These are phyloP conservation scores for Stagonosporopsis cucurbitacearum DNA, from an alignment of 2,329 filamentous ascomycete species.

Conservation along the genomic window DNA sequence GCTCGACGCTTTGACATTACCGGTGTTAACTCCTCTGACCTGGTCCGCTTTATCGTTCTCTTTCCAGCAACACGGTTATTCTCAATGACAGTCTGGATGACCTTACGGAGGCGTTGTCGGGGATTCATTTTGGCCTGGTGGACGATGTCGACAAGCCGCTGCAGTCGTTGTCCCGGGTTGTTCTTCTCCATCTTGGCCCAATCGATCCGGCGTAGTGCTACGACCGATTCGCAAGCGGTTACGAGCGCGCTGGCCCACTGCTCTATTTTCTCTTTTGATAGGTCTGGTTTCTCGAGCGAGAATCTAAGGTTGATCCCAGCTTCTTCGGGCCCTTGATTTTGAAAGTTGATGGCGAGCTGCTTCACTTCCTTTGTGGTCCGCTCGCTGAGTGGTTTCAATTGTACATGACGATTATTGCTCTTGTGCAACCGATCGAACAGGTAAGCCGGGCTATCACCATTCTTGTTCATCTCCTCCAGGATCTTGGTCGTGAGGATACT, in stretches of 20 bases:
- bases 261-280: conserved; percentile 22
- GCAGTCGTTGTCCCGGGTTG: too few relatives aligned
- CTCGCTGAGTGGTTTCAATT: conserved; percentile 19
- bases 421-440: conserved; percentile 23
- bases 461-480: conserved; percentile 19
- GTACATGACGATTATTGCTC: conserved; percentile 18
- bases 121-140: too few relatives aligned
- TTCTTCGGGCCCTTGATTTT: conserved; percentile 4
- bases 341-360: not conserved
- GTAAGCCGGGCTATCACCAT: not conserved
- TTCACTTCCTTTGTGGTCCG: conserved; percentile 6
- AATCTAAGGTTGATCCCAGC: conserved; percentile 20
- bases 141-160: too few relatives aligned
- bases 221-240: conserved; percentile 9
- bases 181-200: conserved; percentile 24
- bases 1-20: too few relatives aligned
- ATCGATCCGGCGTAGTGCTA: conserved; percentile 26
- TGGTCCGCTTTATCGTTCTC: too few relatives aligned
- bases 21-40: too few relatives aligned
- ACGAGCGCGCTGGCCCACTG: conserved; percentile 15
- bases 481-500: conserved; percentile 19
- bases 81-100: too few relatives aligned
- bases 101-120: too few relatives aligned
- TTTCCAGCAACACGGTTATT: too few relatives aligned
- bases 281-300: conserved; percentile 1